Conservation (phyloP, 345 rosid genomes). For the Salix dunnii region DNA sequence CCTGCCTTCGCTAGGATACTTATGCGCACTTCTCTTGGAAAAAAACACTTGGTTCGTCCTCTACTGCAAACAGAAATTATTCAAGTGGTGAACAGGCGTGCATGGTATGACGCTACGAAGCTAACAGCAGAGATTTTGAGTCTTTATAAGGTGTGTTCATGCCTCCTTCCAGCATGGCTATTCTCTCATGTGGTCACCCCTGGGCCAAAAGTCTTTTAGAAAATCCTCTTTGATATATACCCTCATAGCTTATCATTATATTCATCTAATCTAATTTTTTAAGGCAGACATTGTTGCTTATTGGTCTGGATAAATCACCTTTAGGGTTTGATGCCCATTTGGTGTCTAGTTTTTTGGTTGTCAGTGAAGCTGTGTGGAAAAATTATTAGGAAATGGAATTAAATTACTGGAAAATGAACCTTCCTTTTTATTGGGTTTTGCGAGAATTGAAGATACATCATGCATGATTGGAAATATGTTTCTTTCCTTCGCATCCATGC, state of each 20-base stretch:
- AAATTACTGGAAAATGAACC: background rate
- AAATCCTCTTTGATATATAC: background rate
- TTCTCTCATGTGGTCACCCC: background rate
- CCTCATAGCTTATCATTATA: too few relatives aligned
- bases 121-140: conserved; percentile 74
- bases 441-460: background rate
- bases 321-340: background rate
- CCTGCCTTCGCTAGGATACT: conserved; percentile 90
- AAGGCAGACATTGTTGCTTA: background rate
- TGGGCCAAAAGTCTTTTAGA: background rate
- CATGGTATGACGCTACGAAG: conserved; percentile 90
- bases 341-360: background rate
- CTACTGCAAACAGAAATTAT: conserved; percentile 82
- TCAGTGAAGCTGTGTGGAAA: background rate
- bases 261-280: background rate
- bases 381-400: background rate
- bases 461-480: background rate
- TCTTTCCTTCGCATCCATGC: background rate
- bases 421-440: background rate
- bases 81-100: conserved; percentile 88
- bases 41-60: conserved; percentile 90
- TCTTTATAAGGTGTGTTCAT: conserved; percentile 67
- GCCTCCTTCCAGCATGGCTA: background rate
- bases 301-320: background rate
- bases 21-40: conserved; percentile 80